Evolutionary conservation across 441 rosid species (phyloP).

Genomic region (Gossypium davidsonii): DNA sequence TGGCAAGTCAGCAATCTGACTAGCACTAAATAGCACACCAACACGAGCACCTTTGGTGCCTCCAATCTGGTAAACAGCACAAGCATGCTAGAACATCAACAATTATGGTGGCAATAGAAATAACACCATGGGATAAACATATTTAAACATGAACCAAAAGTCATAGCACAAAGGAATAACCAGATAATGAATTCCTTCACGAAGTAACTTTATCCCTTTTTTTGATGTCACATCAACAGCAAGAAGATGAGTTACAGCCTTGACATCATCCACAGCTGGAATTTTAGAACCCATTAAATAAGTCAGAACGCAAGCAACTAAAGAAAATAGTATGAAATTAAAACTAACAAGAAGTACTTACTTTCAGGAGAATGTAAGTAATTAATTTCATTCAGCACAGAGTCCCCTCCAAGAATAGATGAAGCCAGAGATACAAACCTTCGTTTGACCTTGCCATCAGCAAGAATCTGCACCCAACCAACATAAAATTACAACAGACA

Average conservation of each 20-base stretch:
- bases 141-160: conserved; percentile 7
- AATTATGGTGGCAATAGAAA: not conserved
- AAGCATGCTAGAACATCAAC: conserved; percentile 20
- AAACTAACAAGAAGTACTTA: conserved; percentile 34
- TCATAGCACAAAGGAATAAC: conserved; percentile 33
- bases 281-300: conserved; percentile 22
- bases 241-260: conserved; percentile 94
- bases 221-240: conserved; percentile 63
- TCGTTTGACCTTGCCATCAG: conserved; percentile 62
- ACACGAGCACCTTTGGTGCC: conserved; percentile 79
- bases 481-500: conserved; percentile 5
- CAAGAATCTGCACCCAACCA: conserved; percentile 52
- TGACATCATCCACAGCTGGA: conserved; percentile 75
- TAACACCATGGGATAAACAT: conserved; percentile 10
- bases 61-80: conserved; percentile 47
- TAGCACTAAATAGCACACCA: conserved; percentile 71
- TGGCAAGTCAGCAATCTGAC: conserved; percentile 41
- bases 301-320: conserved; percentile 20
- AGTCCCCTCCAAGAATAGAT: conserved; percentile 38
- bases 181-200: conserved; percentile 85
- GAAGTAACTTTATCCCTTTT: conserved; percentile 80
- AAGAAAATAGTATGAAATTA: not conserved
- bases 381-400: not conserved
- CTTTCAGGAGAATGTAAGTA: conserved; percentile 78
- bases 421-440: conserved; percentile 64